A percentile compares a stretch with the other conserved stretches of the same genome.
Conservation (phyloP, 129 eudicot genomes). For the Solidago caesia region DNA sequence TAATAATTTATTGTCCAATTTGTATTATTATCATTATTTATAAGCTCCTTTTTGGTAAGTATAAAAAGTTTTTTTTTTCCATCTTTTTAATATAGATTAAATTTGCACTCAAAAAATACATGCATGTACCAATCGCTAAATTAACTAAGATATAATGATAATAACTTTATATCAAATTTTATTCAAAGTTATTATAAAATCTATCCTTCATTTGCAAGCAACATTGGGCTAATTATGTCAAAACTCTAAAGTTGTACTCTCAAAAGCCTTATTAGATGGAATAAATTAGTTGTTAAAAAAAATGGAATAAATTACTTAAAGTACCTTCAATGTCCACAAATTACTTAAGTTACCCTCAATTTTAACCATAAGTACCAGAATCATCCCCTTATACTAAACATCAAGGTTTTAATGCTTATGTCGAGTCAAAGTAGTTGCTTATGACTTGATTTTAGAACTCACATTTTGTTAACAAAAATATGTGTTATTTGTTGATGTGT, state of each 20-base stretch:
- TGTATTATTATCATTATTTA: too few relatives aligned
- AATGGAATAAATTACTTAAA: not conserved
- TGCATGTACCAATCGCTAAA: too few relatives aligned
- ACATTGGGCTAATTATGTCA: constrained; percentile 25
- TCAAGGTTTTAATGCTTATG: not conserved
- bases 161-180: not conserved
- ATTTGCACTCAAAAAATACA: too few relatives aligned
- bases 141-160: not conserved
- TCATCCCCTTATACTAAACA: not conserved
- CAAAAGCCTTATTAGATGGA: constrained; percentile 21
- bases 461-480: too few relatives aligned
- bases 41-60: too few relatives aligned
- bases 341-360: not conserved
- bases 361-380: not conserved
- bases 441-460: not conserved
- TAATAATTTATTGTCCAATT: too few relatives aligned
- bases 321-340: not conserved
- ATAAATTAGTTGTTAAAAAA: not conserved
- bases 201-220: constrained; percentile 23
- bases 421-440: not conserved
- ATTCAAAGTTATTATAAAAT: not conserved
- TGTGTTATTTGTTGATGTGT: too few relatives aligned
- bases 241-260: constrained; percentile 9
- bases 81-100: too few relatives aligned
- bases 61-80: too few relatives aligned